Percentiles rank a stretch among this genome's conserved stretches.
Evolutionary conservation across 2,329 filamentous ascomycete genomes (phyloP).

Genomic region (Claviceps purpurea): DNA sequence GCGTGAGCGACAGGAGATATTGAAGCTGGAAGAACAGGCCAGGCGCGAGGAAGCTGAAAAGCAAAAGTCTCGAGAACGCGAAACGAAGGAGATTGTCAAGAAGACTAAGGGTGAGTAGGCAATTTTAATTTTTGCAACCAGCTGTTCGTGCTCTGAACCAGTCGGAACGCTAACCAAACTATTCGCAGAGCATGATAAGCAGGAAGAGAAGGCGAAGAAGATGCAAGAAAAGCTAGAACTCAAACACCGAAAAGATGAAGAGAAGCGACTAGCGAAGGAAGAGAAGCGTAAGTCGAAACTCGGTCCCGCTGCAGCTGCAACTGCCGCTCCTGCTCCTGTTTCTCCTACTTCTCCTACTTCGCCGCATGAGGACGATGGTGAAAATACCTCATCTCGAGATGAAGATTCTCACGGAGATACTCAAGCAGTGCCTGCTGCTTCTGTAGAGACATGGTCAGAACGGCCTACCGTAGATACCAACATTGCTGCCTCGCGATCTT

Average conservation of each 20-base stretch:
- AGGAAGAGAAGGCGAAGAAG: conserved; percentile 19
- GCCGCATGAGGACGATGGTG: conserved; percentile 6
- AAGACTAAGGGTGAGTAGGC: conserved; percentile 44
- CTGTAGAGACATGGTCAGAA: not conserved
- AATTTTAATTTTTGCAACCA: too few species aligned
- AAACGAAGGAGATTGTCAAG: conserved; percentile 38
- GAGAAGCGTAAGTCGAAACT: conserved; percentile 35
- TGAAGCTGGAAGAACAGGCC: conserved; percentile 46
- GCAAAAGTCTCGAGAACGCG: conserved; percentile 36
- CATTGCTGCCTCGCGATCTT: conserved; percentile 4
- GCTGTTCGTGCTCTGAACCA: not conserved
- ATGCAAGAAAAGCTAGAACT: conserved; percentile 8
- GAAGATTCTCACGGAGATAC: conserved; percentile 4
- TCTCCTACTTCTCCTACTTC: conserved; percentile 2
- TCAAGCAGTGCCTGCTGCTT: not conserved
- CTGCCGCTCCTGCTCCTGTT: not conserved
- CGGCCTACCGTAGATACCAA: not conserved
- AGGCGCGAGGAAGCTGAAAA: conserved; percentile 37
- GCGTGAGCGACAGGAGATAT: conserved; percentile 52
- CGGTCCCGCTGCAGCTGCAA: not conserved
- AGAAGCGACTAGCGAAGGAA: conserved; percentile 23
- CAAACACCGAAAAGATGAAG: conserved; percentile 17
- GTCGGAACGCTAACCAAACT: conserved; percentile 6
- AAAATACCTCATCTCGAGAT: conserved; percentile 3
- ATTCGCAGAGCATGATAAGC: conserved; percentile 31